phyloP scores from a whole-genome alignment of 139 green algal species.

The Zygnema cylindricum region DNA sequence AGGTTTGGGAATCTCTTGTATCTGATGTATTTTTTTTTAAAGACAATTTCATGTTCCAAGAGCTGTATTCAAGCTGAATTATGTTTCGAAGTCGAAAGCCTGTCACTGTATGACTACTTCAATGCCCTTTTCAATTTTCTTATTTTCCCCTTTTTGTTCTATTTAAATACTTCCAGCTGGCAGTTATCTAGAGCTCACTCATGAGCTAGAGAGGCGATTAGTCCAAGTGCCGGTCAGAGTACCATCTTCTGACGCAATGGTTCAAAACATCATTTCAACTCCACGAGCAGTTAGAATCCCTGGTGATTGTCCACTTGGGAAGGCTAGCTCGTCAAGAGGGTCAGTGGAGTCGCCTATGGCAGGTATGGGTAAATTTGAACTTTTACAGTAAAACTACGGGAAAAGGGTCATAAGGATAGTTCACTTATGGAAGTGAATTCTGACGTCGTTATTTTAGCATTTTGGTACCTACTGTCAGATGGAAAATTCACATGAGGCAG shows the following conservation, averaged over 20 bases:
- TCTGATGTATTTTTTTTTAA: no score
- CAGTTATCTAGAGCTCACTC: slow-evolving; percentile 18
- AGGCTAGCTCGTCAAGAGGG: slow-evolving; percentile 12
- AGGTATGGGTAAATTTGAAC: neutral
- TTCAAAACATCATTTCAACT: slow-evolving; percentile 18
- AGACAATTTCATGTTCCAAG: no score
- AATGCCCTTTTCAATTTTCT: no score
- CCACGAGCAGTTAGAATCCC: slow-evolving; percentile 16
- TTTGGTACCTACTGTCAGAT: no score
- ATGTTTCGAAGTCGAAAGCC: no score
- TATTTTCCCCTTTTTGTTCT: neutral
- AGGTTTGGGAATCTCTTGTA: no score
- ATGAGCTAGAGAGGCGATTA: slow-evolving; percentile 48
- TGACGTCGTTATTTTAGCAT: no score
- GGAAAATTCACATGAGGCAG: no score
- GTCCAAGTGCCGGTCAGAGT: slow-evolving; percentile 34
- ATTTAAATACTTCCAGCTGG: neutral
- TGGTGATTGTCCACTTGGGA: neutral
- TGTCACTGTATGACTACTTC: no score
- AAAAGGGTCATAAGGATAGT: no score
- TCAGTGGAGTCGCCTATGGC: slow-evolving; percentile 1
- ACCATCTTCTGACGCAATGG: slow-evolving; percentile 5
- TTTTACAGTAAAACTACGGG: neutral
- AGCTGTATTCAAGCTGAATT: no score
- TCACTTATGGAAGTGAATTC: no score